Conservation (phyloP, 116 monocot species). For the Zostera marina region DNA sequence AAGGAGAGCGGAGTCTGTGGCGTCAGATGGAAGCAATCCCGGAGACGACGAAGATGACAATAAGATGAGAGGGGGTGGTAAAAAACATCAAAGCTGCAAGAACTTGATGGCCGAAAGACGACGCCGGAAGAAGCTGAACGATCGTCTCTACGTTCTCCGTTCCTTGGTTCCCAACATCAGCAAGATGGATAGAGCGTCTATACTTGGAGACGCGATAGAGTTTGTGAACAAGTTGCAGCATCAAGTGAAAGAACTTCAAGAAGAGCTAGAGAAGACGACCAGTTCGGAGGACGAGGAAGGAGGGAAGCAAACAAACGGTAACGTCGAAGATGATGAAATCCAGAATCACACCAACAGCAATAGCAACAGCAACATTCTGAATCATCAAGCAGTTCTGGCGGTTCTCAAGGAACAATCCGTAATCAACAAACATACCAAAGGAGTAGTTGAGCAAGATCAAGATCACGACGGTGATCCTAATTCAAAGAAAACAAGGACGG, state of each 20-base stretch:
- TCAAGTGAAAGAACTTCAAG: conserved; percentile 78
- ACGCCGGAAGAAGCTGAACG: conserved; percentile 93
- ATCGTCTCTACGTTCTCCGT: conserved; percentile 48
- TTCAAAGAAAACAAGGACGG: background rate
- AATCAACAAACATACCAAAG: no score
- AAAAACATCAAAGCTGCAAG: conserved; percentile 49
- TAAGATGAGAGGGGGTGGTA: conserved; percentile 12
- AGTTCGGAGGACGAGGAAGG: conserved; percentile 4
- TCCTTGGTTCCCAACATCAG: conserved; percentile 82
- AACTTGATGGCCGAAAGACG: conserved; percentile 75
- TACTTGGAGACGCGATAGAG: conserved; percentile 82
- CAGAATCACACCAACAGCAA: conserved; percentile 15
- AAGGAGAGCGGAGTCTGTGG: conserved; percentile 22
- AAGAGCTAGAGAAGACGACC: conserved; percentile 37
- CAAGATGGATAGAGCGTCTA: conserved; percentile 98
- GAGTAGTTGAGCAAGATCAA: background rate
- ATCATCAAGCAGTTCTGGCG: no score
- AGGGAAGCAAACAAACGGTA: background rate
- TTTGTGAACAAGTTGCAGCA: conserved; percentile 70
- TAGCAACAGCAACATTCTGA: conserved; percentile 6
- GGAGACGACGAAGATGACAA: conserved; percentile 48
- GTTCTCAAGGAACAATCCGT: no score
- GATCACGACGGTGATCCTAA: conserved; percentile 1
- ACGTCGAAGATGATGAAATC: conserved; percentile 5
- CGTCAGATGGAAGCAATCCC: conserved; percentile 46